Percentiles rank a stretch among this genome's conserved stretches.
Evolutionary conservation across 202 grass and related monocot genomes (phyloP).

Genomic region (Schoenoplectus triqueter): DNA sequence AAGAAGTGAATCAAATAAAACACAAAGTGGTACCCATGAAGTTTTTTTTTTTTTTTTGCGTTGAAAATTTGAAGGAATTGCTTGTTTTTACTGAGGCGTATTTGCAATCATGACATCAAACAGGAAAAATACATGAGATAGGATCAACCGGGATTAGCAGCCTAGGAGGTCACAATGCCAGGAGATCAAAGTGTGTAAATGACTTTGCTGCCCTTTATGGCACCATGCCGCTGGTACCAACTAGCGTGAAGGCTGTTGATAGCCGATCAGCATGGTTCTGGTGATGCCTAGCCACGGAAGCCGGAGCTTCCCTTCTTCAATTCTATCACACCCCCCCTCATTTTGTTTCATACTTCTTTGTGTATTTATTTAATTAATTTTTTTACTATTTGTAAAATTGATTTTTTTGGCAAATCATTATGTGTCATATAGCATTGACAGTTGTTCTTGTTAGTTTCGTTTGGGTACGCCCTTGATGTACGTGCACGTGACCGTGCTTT

Average conservation of each 20-base stretch:
- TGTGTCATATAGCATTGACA: slow-evolving; percentile 29
- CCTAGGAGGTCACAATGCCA: slow-evolving; percentile 59
- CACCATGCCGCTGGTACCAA: slow-evolving; percentile 78
- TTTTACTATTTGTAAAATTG: slow-evolving; percentile 23
- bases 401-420: slow-evolving; percentile 31
- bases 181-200: slow-evolving; percentile 75
- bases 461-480: slow-evolving; percentile 9
- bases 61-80: not conserved
- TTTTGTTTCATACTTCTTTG: not conserved
- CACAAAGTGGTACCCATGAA: not conserved
- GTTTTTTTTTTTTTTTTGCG: not conserved
- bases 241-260: slow-evolving; percentile 75
- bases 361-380: slow-evolving; percentile 41
- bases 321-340: slow-evolving; percentile 1
- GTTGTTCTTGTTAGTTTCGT: slow-evolving; percentile 3
- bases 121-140: slow-evolving; percentile 92
- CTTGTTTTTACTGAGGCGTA: slow-evolving; percentile 27
- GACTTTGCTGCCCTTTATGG: slow-evolving; percentile 72
- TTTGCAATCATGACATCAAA: slow-evolving; percentile 27
- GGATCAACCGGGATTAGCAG: slow-evolving; percentile 90
- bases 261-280: slow-evolving; percentile 78
- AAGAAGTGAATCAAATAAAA: not conserved
- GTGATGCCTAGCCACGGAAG: slow-evolving; percentile 43
- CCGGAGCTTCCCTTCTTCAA: slow-evolving; percentile 9
- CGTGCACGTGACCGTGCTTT: not conserved